phyloP scores from a whole-genome alignment of 805 yeast genomes.

The Starmerella sirachaensis region DNA sequence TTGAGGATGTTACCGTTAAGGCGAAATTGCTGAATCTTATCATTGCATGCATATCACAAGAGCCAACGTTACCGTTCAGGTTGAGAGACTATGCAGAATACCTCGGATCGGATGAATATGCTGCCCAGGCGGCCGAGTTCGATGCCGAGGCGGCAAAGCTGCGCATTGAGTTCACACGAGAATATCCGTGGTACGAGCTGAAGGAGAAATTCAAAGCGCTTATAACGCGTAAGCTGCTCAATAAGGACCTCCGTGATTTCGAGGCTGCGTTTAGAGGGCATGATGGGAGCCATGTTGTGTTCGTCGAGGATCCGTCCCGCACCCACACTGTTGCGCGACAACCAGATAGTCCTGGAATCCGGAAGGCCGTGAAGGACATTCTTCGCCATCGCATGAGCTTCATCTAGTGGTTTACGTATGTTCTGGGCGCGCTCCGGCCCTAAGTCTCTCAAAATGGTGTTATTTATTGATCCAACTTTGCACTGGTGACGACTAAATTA shows the following conservation, averaged over 20 bases:
- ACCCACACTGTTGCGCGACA: no score
- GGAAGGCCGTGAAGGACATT: no score
- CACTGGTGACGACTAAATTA: no score
- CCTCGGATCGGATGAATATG: neutral
- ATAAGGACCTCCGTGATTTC: conserved; percentile 6
- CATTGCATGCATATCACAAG: conserved; percentile 7
- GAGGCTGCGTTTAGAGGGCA: conserved; percentile 5
- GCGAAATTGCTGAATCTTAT: conserved; percentile 9
- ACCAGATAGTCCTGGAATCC: no score
- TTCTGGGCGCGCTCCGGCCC: no score
- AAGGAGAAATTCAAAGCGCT: conserved; percentile 8
- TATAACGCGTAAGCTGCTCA: conserved; percentile 8
- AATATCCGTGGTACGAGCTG: conserved; percentile 19
- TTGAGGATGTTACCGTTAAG: neutral
- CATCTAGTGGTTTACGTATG: no score
- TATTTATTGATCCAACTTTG: no score
- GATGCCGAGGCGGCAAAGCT: conserved; percentile 4
- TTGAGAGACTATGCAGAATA: conserved; percentile 2
- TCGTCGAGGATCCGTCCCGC: neutral
- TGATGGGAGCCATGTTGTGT: conserved; percentile 5
- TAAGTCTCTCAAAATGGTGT: no score
- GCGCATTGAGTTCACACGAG: conserved; percentile 9
- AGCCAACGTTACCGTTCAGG: conserved; percentile 11
- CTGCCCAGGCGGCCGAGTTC: neutral
- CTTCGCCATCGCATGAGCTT: no score